A percentile compares a stretch with the other conserved stretches of the same genome.
These are phyloP conservation scores for Jaenimonas drosophilae DNA, from an alignment of 208 protist genomes.

Conservation along the genomic window DNA sequence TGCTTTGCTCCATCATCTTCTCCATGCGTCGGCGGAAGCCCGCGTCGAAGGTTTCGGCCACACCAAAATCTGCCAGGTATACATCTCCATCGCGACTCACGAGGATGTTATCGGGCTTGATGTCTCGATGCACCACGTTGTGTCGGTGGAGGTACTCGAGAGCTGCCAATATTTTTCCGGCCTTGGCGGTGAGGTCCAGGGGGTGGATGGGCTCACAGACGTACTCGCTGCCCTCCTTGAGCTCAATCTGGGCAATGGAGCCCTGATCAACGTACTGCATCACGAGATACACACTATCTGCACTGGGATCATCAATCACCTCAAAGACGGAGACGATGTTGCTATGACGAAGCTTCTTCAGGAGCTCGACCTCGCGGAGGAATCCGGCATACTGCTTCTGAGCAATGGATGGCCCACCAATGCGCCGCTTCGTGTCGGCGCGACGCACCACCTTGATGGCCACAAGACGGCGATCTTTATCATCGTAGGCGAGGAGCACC, in stretches of 20 bases:
- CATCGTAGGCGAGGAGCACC: constrained; percentile 53
- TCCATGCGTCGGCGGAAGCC: constrained; percentile 24
- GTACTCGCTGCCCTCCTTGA: constrained; percentile 8
- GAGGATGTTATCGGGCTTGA: constrained; percentile 86
- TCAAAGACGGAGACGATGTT: constrained; percentile 94
- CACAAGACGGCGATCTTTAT: constrained; percentile 23
- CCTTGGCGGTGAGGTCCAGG: constrained; percentile 18
- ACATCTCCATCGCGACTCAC: constrained; percentile 35
- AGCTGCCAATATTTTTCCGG: constrained; percentile 48
- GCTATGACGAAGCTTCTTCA: constrained; percentile 93
- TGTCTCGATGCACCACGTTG: constrained; percentile 81
- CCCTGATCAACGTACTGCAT: constrained; percentile 88
- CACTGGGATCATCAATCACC: constrained; percentile 92
- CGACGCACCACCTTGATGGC: constrained; percentile 71
- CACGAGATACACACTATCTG: constrained; percentile 86
- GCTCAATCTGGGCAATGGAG: constrained; percentile 28
- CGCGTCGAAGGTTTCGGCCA: constrained; percentile 59
- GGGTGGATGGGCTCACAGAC: constrained; percentile 35
- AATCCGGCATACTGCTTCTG: constrained; percentile 29
- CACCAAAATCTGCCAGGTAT: constrained; percentile 80
- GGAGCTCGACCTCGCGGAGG: constrained; percentile 88
- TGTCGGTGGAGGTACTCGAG: constrained; percentile 56
- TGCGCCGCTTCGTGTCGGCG: constrained; percentile 9
- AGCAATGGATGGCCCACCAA: constrained; percentile 12
- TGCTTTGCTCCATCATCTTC: constrained; percentile 37